Evolutionary conservation across 306 rosid genomes (phyloP), one percentile per base, ranked within the genome.

Genomic region (Lathyrus oleraceus): DNA sequence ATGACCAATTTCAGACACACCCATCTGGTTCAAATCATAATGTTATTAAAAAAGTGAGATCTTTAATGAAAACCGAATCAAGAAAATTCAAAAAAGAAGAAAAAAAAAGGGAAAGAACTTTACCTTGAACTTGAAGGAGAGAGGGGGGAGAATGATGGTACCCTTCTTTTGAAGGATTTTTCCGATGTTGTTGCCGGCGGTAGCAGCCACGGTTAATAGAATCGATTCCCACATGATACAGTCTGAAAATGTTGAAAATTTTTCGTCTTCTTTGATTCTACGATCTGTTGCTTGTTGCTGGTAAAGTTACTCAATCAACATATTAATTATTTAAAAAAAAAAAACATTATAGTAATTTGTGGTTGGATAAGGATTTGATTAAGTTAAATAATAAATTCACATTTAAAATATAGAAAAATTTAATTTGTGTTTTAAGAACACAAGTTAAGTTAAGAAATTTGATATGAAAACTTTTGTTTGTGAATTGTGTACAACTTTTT

Each of bases 141-240:
- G 90, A 65, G 98, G 97, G 14, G 97, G 98, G 49, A 93, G 98
- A 85, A 88, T 87, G 82, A 93, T 76, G 21, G 97, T 88, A 86
- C 98, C 98, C 81, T 93, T 93, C 80, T 93, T 93, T 83, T 93
- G 97, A 61, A 93, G 90, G 19, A 93, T 80, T 80, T 93, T 93
- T 15, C 98, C 97, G 87, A 93, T 93, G 81, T 93, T 93, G 82
- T 93, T 93, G 27, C 98, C 97, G 84, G 98, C 98, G 60, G 96
- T 86, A 45, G 98, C 98, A 69, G 88, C 91, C 78, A 93, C 85
- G 70, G 98, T 93, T 17, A 93, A 74, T 2, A 84, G 61, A 71
- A 93, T 79, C 64, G 96, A 86, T 78, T 93, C 97, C 98, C 97
- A 93, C 98, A 93, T 92, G 67, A 16, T 32, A 14, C 12, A 64